Base-by-base conservation (phyloP, 139 green algal species). In the Chlamydomonas schloesseri region DNA sequence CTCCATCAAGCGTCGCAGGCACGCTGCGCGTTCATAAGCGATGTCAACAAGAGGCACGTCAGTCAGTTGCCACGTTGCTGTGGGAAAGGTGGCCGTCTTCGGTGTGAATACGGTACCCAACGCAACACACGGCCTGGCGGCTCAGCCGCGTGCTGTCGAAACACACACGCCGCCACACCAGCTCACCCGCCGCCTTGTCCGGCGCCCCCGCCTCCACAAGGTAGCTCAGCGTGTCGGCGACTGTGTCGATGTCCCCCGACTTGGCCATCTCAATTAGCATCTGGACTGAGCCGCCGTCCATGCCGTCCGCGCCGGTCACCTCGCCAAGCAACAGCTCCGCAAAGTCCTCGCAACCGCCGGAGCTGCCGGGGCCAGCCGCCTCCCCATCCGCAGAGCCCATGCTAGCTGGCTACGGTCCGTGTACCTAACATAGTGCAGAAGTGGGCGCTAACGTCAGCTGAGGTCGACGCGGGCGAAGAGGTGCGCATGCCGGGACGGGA, bases 231-330 rank as follows among this genome's bases (percentile, higher is more conserved):
- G 79, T 67, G 28, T 85, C 79, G 0, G 81, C 69, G 11, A 71
- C 81, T 3, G 81, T 87, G 68, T 87, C 81, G 34, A 11, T 69
- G 81, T 87, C 81, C 0, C 69, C 69, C 23, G 81, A 62, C 50
- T 87, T 87, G 33, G 81, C 81, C 81, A 87, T 87, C 20, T 71
- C 68, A 0, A 78, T 34, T 0, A 87, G 81, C 81, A 87, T 87
- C n/a, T 87, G 53, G 26, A 79, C 69, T 13, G 69, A 80, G 5
- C 50, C 46, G 70, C 96, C 94, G 58, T 94, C 89, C 26, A 92
- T 60, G 65, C 93, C 93, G 11, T 90, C 90, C 37, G 24, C 20
- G 60, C 92, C 90, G 73, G 89, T 75, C n/a, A 95, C 93, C 73
- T 87, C 81, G 4, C 71, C 14, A 0, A 87, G 67, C 53, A 87